phyloP scores from a whole-genome alignment of 768 basidiomycete species.

The Gloeostereum incarnatum region DNA sequence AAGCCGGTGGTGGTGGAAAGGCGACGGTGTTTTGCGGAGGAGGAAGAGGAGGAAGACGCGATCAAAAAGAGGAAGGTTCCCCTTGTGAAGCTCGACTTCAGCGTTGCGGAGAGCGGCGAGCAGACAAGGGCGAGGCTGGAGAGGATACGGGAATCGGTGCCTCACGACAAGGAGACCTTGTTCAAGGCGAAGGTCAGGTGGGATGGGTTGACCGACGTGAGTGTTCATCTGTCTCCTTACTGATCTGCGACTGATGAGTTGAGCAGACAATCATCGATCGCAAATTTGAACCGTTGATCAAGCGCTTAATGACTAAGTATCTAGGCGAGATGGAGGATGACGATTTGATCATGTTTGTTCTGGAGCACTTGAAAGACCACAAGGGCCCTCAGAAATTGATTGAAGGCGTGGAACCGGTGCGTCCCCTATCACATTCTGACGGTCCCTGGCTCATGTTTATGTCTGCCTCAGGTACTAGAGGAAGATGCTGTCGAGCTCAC shows the following conservation, averaged over 20 bases:
- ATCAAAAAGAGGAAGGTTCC: slow-evolving; percentile 77
- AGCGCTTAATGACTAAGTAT: slow-evolving; percentile 76
- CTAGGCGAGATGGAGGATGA: slow-evolving; percentile 91
- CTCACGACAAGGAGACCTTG: slow-evolving; percentile 66
- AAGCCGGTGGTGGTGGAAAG: slow-evolving; percentile 35
- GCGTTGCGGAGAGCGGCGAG: slow-evolving; percentile 69
- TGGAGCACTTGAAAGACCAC: slow-evolving; percentile 89
- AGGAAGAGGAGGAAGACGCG: slow-evolving; percentile 84
- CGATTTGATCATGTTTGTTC: slow-evolving; percentile 87
- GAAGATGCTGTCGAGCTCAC: slow-evolving; percentile 81
- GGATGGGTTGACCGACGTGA: slow-evolving; percentile 84
- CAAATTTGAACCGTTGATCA: slow-evolving; percentile 80
- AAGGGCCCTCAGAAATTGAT: slow-evolving; percentile 78
- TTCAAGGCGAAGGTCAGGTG: slow-evolving; percentile 86
- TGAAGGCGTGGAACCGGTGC: slow-evolving; percentile 85
- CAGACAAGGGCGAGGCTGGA: slow-evolving; percentile 75
- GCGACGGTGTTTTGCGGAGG: slow-evolving; percentile 64
- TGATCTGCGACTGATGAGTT: slow-evolving; percentile 1
- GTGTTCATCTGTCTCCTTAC: slow-evolving; percentile 15
- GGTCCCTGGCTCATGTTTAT: slow-evolving; percentile 4
- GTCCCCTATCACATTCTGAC: slow-evolving; percentile 19
- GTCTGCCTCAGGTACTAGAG: slow-evolving; percentile 62
- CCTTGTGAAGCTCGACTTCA: slow-evolving; percentile 86
- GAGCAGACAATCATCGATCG: slow-evolving; percentile 72
- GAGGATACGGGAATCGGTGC: slow-evolving; percentile 66